phyloP scores from a whole-genome alignment of 2,329 filamentous ascomycete genomes.

The Fusarium brevicatenulatum region DNA sequence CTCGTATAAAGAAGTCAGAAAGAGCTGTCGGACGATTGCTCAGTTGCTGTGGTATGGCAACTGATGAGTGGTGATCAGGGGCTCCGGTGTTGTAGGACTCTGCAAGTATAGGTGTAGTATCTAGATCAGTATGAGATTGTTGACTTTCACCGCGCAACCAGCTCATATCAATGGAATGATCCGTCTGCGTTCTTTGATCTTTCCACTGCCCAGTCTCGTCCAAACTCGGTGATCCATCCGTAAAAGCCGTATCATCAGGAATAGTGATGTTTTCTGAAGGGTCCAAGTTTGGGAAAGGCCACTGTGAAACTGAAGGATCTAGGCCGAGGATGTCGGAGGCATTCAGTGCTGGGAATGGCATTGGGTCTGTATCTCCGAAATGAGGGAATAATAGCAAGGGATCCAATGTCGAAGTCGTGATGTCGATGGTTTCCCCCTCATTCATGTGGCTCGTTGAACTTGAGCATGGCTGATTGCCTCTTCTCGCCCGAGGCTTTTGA shows the following conservation, averaged over 20 bases:
- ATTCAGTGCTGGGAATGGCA: background rate
- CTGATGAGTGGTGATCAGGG: no score
- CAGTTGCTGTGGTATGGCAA: background rate
- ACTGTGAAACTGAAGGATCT: background rate
- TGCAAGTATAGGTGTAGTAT: background rate
- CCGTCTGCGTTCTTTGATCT: accelerated
- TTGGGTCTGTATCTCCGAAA: background rate
- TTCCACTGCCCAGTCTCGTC: background rate
- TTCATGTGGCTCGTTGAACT: background rate
- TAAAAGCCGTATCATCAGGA: background rate
- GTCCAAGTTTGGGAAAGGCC: background rate
- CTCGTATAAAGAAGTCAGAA: background rate
- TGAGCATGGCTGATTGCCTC: background rate
- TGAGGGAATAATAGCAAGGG: background rate
- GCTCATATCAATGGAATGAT: background rate
- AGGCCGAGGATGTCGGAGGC: background rate
- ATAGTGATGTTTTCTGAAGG: accelerated
- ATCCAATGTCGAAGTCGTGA: background rate
- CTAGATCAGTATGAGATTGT: background rate
- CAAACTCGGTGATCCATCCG: background rate
- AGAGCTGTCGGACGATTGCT: background rate
- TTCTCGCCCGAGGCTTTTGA: background rate
- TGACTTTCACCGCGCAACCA: accelerated
- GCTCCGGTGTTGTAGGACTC: accelerated
- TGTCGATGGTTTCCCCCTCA: background rate